A percentile compares a stretch with the other conserved stretches of the same genome.
Conservation (phyloP, 2,329 filamentous ascomycete species). For the Aspergillus jensenii region DNA sequence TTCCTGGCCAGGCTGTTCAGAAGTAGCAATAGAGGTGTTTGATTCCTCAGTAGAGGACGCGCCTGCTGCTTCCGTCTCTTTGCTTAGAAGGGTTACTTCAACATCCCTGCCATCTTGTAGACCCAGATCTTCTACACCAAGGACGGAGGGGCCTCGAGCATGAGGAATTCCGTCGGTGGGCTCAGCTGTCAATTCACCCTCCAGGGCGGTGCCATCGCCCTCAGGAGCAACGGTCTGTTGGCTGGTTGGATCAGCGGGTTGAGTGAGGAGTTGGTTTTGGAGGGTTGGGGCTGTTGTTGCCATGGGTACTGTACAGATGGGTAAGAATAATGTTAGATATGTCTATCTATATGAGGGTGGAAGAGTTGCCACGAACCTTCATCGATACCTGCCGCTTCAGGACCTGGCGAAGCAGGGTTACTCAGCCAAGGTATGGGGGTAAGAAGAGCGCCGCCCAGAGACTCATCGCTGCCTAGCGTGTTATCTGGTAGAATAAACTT, state of each 20-base stretch:
- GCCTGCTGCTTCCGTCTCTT: conserved; percentile 13
- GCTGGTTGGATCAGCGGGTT: neutral
- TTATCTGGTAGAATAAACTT: conserved; percentile 36
- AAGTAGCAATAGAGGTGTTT: neutral
- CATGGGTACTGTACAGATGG: neutral
- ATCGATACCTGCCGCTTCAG: conserved; percentile 19
- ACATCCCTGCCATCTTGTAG: conserved; percentile 60
- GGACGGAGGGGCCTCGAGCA: conserved; percentile 77
- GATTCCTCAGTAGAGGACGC: conserved; percentile 1
- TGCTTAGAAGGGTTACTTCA: conserved; percentile 37
- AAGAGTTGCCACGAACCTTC: conserved; percentile 18
- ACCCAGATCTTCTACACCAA: conserved; percentile 84
- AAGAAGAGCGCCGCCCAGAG: conserved; percentile 81
- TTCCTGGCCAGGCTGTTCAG: neutral
- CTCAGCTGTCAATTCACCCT: conserved; percentile 40
- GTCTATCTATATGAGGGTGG: neutral
- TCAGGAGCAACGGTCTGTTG: conserved; percentile 5
- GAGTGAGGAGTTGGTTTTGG: conserved; percentile 2
- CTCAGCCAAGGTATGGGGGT: conserved; percentile 91
- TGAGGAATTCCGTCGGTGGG: conserved; percentile 68
- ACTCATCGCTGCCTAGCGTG: conserved; percentile 76
- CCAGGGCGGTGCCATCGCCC: conserved; percentile 9
- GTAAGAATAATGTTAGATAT: neutral
- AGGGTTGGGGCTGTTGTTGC: neutral
- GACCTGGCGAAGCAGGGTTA: conserved; percentile 31